A percentile compares a stretch with the other conserved stretches of the same genome.
Conservation (phyloP, 352 stramenopile genomes). For the Phytophthora vignae region DNA sequence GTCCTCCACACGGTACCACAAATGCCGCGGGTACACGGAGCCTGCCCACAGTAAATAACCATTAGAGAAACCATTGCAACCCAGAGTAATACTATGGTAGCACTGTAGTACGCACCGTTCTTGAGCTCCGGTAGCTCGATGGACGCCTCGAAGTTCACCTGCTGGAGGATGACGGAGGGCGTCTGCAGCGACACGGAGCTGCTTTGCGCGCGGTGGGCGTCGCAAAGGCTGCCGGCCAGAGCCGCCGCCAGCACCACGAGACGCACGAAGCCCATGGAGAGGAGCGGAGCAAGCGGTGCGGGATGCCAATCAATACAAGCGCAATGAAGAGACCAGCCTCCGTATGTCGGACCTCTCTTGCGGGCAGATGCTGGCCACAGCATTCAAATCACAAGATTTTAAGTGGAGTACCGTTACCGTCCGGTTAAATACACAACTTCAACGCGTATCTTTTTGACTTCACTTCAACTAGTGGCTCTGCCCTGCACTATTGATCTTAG, state of each 20-base stretch:
- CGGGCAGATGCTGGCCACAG: conserved; percentile 10
- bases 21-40: conserved; percentile 70
- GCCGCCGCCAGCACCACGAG: conserved; percentile 13
- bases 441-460: not conserved
- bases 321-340: not conserved
- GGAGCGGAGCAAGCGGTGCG: not conserved
- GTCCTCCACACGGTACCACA: conserved; percentile 69
- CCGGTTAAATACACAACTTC: conserved; percentile 24
- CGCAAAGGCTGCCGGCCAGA: conserved; percentile 8
- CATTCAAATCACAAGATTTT: conserved; percentile 5
- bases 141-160: conserved; percentile 71
- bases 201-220: conserved; percentile 13
- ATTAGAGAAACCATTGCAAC: not conserved
- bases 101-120: conserved; percentile 55
- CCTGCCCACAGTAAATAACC: conserved; percentile 31
- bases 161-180: conserved; percentile 74
- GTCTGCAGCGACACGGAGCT: conserved; percentile 36
- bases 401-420: not conserved
- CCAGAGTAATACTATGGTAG: not conserved
- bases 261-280: conserved; percentile 25
- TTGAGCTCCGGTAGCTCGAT: conserved; percentile 77
- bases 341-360: conserved; percentile 1
- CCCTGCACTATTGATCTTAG: too few species aligned
- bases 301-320: conserved; percentile 19
- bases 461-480: conserved; percentile 19